Conservation (phyloP, 1,139 yeast genomes). For the Candida glucosophila region DNA sequence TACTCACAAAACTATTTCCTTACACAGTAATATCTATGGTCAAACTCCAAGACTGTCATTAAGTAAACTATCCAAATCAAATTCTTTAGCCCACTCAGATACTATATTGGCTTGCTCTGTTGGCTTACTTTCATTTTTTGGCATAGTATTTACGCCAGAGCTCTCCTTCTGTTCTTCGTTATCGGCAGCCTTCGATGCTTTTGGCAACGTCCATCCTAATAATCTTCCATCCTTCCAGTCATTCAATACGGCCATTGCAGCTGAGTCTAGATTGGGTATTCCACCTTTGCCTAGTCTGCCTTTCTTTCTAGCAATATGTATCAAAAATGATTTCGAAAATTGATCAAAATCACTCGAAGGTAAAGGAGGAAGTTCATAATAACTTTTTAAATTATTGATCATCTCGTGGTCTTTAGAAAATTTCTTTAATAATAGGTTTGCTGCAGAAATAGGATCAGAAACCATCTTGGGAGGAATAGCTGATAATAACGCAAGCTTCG, state of each 20-base stretch:
- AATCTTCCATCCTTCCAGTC: slow-evolving; percentile 98
- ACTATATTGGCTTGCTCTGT: slow-evolving; percentile 79
- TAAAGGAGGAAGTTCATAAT: slow-evolving; percentile 77
- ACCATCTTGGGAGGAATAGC: slow-evolving; percentile 88
- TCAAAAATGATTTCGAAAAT: slow-evolving; percentile 74
- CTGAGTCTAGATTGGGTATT: slow-evolving; percentile 77
- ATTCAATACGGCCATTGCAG: slow-evolving; percentile 73
- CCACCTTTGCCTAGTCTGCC: slow-evolving; percentile 95
- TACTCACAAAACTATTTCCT: too few relatives aligned
- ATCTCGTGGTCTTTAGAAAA: slow-evolving; percentile 63
- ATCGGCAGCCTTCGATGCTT: slow-evolving; percentile 41
- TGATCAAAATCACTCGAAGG: slow-evolving; percentile 58
- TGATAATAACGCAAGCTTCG: slow-evolving; percentile 78
- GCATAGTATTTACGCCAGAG: slow-evolving; percentile 36
- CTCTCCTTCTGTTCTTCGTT: slow-evolving; percentile 17
- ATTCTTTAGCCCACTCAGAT: slow-evolving; percentile 87
- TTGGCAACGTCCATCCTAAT: slow-evolving; percentile 85
- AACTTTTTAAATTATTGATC: slow-evolving; percentile 64
- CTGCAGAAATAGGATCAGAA: slow-evolving; percentile 77
- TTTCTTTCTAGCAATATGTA: slow-evolving; percentile 85
- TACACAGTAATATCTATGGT: not conserved
- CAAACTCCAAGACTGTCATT: slow-evolving; percentile 26
- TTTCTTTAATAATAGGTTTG: slow-evolving; percentile 66
- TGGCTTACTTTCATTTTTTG: slow-evolving; percentile 41
- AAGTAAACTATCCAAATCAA: slow-evolving; percentile 80